These are phyloP conservation scores for Ceratocystis cubensis DNA, from an alignment of 2,329 filamentous ascomycete genomes.

Conservation along the genomic window DNA sequence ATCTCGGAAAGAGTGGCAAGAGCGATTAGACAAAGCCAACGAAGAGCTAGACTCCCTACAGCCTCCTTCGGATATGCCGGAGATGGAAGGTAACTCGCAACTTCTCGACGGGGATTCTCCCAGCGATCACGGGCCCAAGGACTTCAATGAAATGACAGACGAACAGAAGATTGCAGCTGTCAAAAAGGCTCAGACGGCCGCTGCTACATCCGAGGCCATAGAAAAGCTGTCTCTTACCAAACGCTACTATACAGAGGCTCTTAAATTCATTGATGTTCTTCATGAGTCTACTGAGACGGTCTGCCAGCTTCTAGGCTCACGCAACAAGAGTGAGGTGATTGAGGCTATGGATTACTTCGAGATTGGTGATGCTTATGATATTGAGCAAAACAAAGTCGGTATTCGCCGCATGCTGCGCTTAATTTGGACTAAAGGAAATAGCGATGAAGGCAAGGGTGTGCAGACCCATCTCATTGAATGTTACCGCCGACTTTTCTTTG, in stretches of 20 bases:
- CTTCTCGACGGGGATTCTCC: slow-evolving; percentile 84
- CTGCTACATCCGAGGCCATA: slow-evolving; percentile 77
- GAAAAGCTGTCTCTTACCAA: slow-evolving; percentile 77
- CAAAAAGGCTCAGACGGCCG: slow-evolving; percentile 72
- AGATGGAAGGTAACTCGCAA: slow-evolving; percentile 60
- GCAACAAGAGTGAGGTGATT: slow-evolving; percentile 96
- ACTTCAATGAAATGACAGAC: slow-evolving; percentile 72
- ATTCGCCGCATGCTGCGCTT: slow-evolving; percentile 91
- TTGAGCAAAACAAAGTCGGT: slow-evolving; percentile 82
- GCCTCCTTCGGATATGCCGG: slow-evolving; percentile 61
- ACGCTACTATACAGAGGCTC: slow-evolving; percentile 83
- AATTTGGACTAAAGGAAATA: slow-evolving; percentile 99
- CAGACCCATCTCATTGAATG: slow-evolving; percentile 94
- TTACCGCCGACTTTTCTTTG: slow-evolving; percentile 91
- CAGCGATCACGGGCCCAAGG: slow-evolving; percentile 46
- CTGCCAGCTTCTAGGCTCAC: slow-evolving; percentile 78
- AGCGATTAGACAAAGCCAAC: slow-evolving; percentile 69
- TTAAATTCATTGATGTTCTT: slow-evolving; percentile 85
- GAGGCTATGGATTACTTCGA: slow-evolving; percentile 99
- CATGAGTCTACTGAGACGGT: slow-evolving; percentile 70
- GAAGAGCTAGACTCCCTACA: slow-evolving; percentile 68
- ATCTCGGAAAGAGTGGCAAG: slow-evolving; percentile 72
- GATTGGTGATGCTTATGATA: slow-evolving; percentile 87
- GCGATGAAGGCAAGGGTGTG: slow-evolving; percentile 95
- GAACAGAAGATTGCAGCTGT: slow-evolving; percentile 63